These are phyloP conservation scores for Phytophthora hibernalis DNA, from an alignment of 352 stramenopile species.

Conservation along the genomic window DNA sequence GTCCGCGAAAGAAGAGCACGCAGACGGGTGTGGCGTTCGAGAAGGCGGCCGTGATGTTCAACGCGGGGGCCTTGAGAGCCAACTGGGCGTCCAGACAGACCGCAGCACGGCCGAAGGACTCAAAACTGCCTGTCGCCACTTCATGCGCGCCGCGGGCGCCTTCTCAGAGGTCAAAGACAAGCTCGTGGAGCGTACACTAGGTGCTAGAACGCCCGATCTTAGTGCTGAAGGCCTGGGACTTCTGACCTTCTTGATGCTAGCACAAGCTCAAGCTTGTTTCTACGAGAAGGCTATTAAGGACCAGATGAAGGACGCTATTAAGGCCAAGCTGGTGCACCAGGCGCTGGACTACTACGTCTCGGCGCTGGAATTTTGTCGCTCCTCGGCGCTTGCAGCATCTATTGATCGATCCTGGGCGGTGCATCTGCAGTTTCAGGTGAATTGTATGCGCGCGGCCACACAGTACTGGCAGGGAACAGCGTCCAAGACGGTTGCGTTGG, in stretches of 20 bases:
- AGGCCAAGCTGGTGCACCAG: slow-evolving; percentile 85
- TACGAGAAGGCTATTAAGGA: slow-evolving; percentile 94
- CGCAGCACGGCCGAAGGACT: slow-evolving; percentile 76
- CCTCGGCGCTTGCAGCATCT: slow-evolving; percentile 46
- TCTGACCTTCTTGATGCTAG: slow-evolving; percentile 78
- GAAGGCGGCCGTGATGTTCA: slow-evolving; percentile 88
- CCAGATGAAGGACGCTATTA: slow-evolving; percentile 83
- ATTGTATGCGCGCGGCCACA: slow-evolving; percentile 74
- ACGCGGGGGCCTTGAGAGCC: slow-evolving; percentile 83
- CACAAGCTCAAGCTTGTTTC: slow-evolving; percentile 90
- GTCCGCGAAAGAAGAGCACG: slow-evolving; percentile 83
- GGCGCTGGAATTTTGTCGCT: slow-evolving; percentile 66
- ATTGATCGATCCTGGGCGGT: slow-evolving; percentile 76
- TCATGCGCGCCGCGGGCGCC: slow-evolving; percentile 84
- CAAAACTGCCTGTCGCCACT: slow-evolving; percentile 85
- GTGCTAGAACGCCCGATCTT: slow-evolving; percentile 62
- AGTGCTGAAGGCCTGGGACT: slow-evolving; percentile 74
- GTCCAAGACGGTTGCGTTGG: slow-evolving; percentile 61
- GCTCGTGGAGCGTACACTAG: slow-evolving; percentile 50
- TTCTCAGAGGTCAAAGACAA: slow-evolving; percentile 72
- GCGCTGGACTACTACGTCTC: slow-evolving; percentile 70
- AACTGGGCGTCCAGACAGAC: slow-evolving; percentile 84
- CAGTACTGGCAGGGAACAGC: slow-evolving; percentile 84
- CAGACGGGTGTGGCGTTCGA: slow-evolving; percentile 78
- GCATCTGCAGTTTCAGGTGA: slow-evolving; percentile 75